phyloP scores from a whole-genome alignment of 2,329 filamentous ascomycete species.

The Tolypocladium cylindrosporum region DNA sequence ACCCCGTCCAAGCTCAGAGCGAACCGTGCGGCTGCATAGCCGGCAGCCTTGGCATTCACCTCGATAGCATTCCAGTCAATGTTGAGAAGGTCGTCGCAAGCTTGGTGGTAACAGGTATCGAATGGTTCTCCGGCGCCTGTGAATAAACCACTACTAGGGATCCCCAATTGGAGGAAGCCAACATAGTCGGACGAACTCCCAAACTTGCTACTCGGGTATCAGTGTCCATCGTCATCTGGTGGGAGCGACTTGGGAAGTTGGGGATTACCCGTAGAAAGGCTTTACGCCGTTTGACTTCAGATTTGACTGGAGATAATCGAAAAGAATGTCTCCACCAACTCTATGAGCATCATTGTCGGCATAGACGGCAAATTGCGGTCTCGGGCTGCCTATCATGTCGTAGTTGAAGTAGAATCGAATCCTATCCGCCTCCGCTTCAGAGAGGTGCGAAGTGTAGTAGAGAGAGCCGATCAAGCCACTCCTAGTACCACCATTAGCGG shows the following conservation, averaged over 20 bases:
- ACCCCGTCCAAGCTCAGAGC: conserved; percentile 24
- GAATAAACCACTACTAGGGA: conserved; percentile 27
- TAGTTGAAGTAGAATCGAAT: conserved; percentile 61
- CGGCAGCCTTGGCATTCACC: conserved; percentile 34
- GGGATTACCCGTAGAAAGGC: conserved; percentile 14
- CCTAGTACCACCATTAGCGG: conserved; percentile 7
- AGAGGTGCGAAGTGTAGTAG: conserved; percentile 26
- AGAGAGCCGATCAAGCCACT: conserved; percentile 32
- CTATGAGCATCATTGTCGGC: conserved; percentile 27
- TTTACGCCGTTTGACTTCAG: conserved; percentile 16
- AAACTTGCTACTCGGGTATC: conserved; percentile 14
- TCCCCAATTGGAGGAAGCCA: conserved; percentile 24
- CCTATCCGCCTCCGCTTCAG: conserved; percentile 33
- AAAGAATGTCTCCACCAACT: conserved; percentile 9
- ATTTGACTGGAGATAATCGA: conserved; percentile 17
- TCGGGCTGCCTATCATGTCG: conserved; percentile 53
- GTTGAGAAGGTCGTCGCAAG: conserved; percentile 29
- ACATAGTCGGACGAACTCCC: conserved; percentile 26
- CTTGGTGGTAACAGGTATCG: conserved; percentile 28
- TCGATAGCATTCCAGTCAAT: conserved; percentile 30
- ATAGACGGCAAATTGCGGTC: conserved; percentile 29
- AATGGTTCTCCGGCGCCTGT: conserved; percentile 21
- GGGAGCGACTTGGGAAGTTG: background rate
- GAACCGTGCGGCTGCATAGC: conserved; percentile 34
- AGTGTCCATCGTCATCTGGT: background rate